Evolutionary conservation across 139 green algal genomes (phyloP), one percentile per base, ranked within the genome.

Genomic region (Diplosphaera chodatii): DNA sequence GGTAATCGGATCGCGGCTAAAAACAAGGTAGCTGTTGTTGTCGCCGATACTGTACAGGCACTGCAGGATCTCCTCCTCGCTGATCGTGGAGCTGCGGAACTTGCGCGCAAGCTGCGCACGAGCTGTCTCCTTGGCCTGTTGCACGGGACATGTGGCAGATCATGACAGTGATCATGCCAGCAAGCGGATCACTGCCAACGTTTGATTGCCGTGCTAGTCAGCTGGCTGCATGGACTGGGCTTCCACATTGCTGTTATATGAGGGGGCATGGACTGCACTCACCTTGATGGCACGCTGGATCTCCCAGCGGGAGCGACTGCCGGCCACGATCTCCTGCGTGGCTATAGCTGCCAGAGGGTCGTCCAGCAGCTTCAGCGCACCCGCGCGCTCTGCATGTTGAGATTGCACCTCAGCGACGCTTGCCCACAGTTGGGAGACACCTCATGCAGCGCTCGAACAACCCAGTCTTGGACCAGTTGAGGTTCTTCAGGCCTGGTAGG

Each of bases 11-110:
- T 95, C 70, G 28, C 88, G 81, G 82, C 96, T 97, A 79, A 95
- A 97, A 1, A 91, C 74, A 72, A 97, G 86, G 86, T 88, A 98
- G 29, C 78, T 82, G 86, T 97, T 96, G 87, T 97, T 96, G 85
- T 98, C 94, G 28, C 73, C 76, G 68, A 97, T 88, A 69, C 82
- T 91, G 87, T 97, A 97, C 23, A 98, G 78, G 78, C 85, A 91
- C 32, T 69, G 74, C 71, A 96, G 81, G 34, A 98, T 82, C 15
- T 94, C 86, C 20, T 97, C 89, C 63, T 88, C 70, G 13, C 20
- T 72, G 25, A 84, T 28, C 20, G 62, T 25, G 1, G 55, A 23
- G 23, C 69, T 68, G 48, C 55, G 41, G 85, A 96, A 93, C 40
- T 84, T 83, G 31, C 75, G 74, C 15, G 87, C 82, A 23, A 98